Evolutionary conservation across 495 filamentous ascomycete genomes (phyloP).

Genomic region (Aspergillus egyptiacus): DNA sequence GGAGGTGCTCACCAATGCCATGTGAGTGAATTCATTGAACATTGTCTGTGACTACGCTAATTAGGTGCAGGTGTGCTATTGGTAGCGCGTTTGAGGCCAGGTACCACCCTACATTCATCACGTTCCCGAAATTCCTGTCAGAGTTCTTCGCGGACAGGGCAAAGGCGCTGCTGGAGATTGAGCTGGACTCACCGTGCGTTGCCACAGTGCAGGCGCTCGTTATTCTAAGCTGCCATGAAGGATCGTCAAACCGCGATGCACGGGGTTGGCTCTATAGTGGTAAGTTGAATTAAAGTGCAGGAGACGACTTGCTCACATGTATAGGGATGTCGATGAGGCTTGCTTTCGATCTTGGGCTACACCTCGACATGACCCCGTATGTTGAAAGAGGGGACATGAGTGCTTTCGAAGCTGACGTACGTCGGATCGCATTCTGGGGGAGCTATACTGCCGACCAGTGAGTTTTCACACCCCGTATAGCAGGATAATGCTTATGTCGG

Average conservation of each 20-base stretch:
- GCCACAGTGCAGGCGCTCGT: slow-evolving; percentile 47
- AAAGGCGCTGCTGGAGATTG: slow-evolving; percentile 44
- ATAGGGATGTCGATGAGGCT: slow-evolving; percentile 48
- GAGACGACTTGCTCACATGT: slow-evolving; percentile 7
- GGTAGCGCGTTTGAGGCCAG: slow-evolving; percentile 43
- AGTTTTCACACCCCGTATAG: slow-evolving; percentile 7
- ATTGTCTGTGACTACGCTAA: not conserved
- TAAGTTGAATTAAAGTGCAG: slow-evolving; percentile 5
- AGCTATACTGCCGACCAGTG: slow-evolving; percentile 47
- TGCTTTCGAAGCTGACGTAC: slow-evolving; percentile 38
- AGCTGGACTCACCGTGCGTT: slow-evolving; percentile 45
- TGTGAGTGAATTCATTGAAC: slow-evolving; percentile 28
- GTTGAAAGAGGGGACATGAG: slow-evolving; percentile 41
- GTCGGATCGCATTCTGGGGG: slow-evolving; percentile 45
- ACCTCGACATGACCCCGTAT: slow-evolving; percentile 44
- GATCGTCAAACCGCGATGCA: slow-evolving; percentile 42
- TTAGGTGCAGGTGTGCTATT: slow-evolving; percentile 37
- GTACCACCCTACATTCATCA: slow-evolving; percentile 43
- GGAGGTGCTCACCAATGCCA: slow-evolving; percentile 45
- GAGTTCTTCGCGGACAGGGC: slow-evolving; percentile 48
- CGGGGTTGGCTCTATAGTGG: slow-evolving; percentile 49
- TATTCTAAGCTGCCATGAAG: slow-evolving; percentile 44
- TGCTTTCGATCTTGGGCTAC: slow-evolving; percentile 45
- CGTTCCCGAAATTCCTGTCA: slow-evolving; percentile 41
- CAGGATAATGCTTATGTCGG: not conserved